phyloP scores from a whole-genome alignment of 1,284 basidiomycete genomes.

The Ustilago cynodontis region DNA sequence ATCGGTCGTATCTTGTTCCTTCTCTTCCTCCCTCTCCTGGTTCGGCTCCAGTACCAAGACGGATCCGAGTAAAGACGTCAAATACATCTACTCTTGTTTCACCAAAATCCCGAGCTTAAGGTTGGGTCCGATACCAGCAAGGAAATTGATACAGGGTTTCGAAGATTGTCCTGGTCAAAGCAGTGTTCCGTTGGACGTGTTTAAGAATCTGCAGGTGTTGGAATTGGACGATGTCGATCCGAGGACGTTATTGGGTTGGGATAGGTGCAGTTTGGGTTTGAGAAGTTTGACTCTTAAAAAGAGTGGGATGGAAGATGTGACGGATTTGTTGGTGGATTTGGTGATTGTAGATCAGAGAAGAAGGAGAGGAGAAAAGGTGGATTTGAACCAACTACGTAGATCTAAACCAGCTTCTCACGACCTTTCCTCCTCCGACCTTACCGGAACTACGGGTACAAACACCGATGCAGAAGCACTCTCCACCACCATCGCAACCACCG shows the following conservation, averaged over 20 bases:
- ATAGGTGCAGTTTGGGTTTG: constrained; percentile 79
- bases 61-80: constrained; percentile 77
- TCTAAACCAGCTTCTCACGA: background rate
- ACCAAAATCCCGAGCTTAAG: constrained; percentile 84
- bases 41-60: constrained; percentile 61
- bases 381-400: constrained; percentile 10
- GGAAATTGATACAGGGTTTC: constrained; percentile 77
- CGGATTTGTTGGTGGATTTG: constrained; percentile 81
- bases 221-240: constrained; percentile 85
- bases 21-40: constrained; percentile 51
- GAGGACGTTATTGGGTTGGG: constrained; percentile 85
- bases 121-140: constrained; percentile 72
- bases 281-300: constrained; percentile 80
- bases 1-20: constrained; percentile 81
- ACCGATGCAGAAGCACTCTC: background rate
- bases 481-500: background rate
- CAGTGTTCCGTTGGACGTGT: constrained; percentile 82
- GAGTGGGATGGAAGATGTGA: constrained; percentile 85
- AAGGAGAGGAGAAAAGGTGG: constrained; percentile 40
- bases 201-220: constrained; percentile 83
- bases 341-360: constrained; percentile 78
- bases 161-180: constrained; percentile 80
- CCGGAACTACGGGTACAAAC: constrained; percentile 4
- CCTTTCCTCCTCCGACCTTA: background rate
- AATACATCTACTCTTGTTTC: constrained; percentile 86